Base-by-base conservation (phyloP, 1,139 yeast species). In the Williopsis jadinii region DNA sequence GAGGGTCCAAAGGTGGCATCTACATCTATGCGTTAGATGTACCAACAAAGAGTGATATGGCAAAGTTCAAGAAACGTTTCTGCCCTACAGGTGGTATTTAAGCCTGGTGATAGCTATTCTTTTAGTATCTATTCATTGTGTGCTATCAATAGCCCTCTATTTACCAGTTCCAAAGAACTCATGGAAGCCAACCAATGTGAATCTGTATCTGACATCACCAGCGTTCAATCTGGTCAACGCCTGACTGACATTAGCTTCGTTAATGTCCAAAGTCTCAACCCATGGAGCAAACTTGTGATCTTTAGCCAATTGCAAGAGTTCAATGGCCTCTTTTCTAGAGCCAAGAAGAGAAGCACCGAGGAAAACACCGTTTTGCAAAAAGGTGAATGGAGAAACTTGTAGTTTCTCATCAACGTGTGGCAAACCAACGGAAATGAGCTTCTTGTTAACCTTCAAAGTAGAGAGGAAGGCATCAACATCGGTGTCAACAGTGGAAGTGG, bases 171-270 rank as follows among this genome's bases (percentile, higher is more conserved):
- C 56, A 27, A 54, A 54, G 46, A 49, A 54, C 57, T 75, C 67
- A 47, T 76, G 77, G 56, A 66, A 73, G 27, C 73, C 79, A 41
- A 75, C 72, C 53, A 81, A 64, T 9, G 80, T 80, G 54, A 77
- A 73, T 66, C 87, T 75, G 60, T 79, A 82, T 51, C 73, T 72
- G 43, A 77, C 82, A 47, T 79, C 80, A 53, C 79, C 78, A 26
- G 62, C 51, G 41, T 69, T 69, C 47, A 74, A 65, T 55, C 74
- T 70, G 35, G 70, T 68, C 50, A 75, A 66, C 9, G 77, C 82
- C 52, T 70, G 66, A 37, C 67, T 64, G 38, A 74, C 73, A 48
- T 71, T 71, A 41, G 65, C 73, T 54, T 72, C 79, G 41, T 68
- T 64, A 46, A 79, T 65, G 37, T 78, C 75, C 38, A 77, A 59